Conservation (phyloP, 2,329 filamentous ascomycete genomes). For the Talaromyces sp. region DNA sequence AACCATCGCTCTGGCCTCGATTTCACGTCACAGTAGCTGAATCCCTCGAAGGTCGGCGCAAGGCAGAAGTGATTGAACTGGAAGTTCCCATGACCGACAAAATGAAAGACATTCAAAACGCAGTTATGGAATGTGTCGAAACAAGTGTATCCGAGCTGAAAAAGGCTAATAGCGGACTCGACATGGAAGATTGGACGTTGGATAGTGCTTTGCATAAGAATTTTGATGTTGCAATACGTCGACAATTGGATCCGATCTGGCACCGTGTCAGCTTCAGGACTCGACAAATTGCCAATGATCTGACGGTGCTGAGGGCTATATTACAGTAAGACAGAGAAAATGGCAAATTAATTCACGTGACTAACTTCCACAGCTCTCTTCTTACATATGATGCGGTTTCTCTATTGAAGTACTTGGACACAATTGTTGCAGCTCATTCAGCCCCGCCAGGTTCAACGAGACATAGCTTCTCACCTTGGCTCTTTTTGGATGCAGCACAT, state of each 20-base stretch:
- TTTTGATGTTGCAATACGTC: constrained; percentile 82
- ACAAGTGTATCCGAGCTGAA: constrained; percentile 90
- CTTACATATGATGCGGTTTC: constrained; percentile 85
- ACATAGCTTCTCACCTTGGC: constrained; percentile 89
- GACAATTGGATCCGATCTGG: constrained; percentile 95
- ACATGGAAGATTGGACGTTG: constrained; percentile 95
- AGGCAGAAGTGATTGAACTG: constrained; percentile 94
- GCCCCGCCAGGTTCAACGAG: constrained; percentile 82
- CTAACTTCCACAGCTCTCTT: constrained; percentile 51
- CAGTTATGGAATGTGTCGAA: constrained; percentile 93
- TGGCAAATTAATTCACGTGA: background rate
- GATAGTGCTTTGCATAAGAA: constrained; percentile 89
- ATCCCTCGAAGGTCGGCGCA: constrained; percentile 84
- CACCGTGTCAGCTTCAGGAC: constrained; percentile 94
- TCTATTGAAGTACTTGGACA: constrained; percentile 90
- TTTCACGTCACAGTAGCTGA: constrained; percentile 90
- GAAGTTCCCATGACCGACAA: constrained; percentile 93
- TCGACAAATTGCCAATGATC: constrained; percentile 85
- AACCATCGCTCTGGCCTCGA: constrained; percentile 84
- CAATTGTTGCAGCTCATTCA: constrained; percentile 84
- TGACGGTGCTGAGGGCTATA: constrained; percentile 77
- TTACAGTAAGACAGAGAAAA: constrained; percentile 58
- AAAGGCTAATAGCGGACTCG: constrained; percentile 82
- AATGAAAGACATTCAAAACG: constrained; percentile 91
- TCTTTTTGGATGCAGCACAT: constrained; percentile 92